These are phyloP conservation scores for Withania somnifera DNA, from an alignment of 305 asterid species.

Conservation along the genomic window DNA sequence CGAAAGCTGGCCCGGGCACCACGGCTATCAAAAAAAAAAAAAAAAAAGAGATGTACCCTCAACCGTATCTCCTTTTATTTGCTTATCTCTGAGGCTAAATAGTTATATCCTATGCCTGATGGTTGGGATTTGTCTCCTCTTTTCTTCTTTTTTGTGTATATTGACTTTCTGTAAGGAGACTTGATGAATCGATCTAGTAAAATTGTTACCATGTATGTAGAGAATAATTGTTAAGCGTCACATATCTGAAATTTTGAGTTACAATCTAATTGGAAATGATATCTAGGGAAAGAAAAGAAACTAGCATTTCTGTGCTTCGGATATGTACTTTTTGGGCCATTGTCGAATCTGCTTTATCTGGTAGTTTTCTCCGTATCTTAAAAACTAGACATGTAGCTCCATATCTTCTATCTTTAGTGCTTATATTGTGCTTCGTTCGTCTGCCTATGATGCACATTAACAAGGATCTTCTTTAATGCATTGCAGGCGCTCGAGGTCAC, in stretches of 20 bases:
- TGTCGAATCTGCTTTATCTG: not conserved
- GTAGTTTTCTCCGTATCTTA: not conserved
- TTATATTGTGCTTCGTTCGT: not conserved
- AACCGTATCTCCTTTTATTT: not conserved
- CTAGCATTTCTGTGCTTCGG: not conserved
- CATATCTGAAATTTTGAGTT: not conserved
- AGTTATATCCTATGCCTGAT: not conserved
- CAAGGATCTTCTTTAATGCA: not conserved
- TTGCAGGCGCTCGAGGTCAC: slow-evolving; percentile 75
- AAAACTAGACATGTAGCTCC: not conserved
- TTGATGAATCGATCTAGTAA: not conserved
- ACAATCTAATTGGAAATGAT: not conserved
- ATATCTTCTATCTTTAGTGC: not conserved
- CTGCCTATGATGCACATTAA: not conserved
- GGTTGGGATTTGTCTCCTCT: not conserved
- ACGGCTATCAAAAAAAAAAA: too few relatives aligned
- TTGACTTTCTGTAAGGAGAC: not conserved
- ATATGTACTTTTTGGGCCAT: not conserved
- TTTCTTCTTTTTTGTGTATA: not conserved
- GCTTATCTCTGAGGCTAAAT: not conserved
- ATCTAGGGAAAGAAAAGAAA: not conserved
- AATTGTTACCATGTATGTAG: not conserved
- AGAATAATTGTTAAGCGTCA: not conserved
- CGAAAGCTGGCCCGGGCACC: too few relatives aligned
- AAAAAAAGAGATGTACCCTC: too few relatives aligned